phyloP scores from a whole-genome alignment of 768 basidiomycete genomes.

The Mrakia gelida region DNA sequence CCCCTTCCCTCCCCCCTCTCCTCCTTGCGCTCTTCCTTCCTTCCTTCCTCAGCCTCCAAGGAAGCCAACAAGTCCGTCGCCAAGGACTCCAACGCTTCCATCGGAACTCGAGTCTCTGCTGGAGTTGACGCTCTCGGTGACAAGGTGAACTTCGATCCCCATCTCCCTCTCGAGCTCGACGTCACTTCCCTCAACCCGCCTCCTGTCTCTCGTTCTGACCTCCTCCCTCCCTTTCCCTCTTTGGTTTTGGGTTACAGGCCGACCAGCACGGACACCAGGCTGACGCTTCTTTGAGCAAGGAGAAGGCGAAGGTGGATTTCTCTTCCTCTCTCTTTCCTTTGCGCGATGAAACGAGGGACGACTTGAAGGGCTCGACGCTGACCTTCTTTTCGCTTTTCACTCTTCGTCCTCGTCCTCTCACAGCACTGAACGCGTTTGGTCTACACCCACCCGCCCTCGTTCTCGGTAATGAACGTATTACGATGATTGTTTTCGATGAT shows the following conservation, averaged over 20 bases:
- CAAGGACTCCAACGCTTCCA: constrained; percentile 28
- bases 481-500: too few relatives aligned
- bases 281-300: neutral
- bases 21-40: too few relatives aligned
- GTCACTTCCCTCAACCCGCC: too few relatives aligned
- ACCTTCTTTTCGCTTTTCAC: neutral
- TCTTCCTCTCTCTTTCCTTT: too few relatives aligned
- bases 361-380: neutral
- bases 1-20: too few relatives aligned
- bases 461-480: too few relatives aligned
- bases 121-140: neutral
- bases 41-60: neutral
- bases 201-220: too few relatives aligned
- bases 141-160: neutral
- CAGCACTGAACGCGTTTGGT: neutral
- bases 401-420: neutral
- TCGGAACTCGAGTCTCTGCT: constrained; percentile 18
- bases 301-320: neutral
- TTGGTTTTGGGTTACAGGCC: too few relatives aligned
- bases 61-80: constrained; percentile 20
- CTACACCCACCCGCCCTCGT: too few relatives aligned
- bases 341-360: too few relatives aligned
- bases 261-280: neutral
- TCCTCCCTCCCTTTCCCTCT: too few relatives aligned
- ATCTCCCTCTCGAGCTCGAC: too few relatives aligned